These are phyloP conservation scores for Aspergillus sp. DNA, from an alignment of 2,329 filamentous ascomycete species.

Conservation along the genomic window DNA sequence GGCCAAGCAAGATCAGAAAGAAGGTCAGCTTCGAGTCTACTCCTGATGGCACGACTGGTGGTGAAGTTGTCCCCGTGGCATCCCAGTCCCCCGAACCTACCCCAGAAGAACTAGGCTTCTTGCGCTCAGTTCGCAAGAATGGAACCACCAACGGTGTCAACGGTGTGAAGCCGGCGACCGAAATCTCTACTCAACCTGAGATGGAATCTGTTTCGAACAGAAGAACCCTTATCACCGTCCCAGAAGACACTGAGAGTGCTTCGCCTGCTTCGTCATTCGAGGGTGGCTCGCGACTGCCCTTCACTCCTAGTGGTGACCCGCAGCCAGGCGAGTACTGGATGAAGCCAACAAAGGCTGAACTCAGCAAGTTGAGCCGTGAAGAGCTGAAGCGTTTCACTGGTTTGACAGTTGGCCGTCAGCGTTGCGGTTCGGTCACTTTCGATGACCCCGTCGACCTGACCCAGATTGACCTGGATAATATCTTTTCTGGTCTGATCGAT, in stretches of 20 bases:
- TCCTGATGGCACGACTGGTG: slow-evolving; percentile 36
- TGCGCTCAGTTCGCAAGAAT: slow-evolving; percentile 55
- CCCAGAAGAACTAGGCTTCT: slow-evolving; percentile 60
- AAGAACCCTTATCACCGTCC: slow-evolving; percentile 71
- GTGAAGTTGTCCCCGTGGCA: slow-evolving; percentile 56
- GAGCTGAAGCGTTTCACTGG: slow-evolving; percentile 72
- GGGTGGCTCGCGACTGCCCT: slow-evolving; percentile 29
- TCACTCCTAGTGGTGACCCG: slow-evolving; percentile 44
- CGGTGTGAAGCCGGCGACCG: slow-evolving; percentile 34
- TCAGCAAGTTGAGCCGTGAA: slow-evolving; percentile 75
- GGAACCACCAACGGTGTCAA: slow-evolving; percentile 48
- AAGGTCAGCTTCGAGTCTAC: slow-evolving; percentile 84
- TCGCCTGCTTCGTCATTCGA: slow-evolving; percentile 37
- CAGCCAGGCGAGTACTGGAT: slow-evolving; percentile 83
- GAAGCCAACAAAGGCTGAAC: slow-evolving; percentile 70
- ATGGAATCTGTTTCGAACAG: slow-evolving; percentile 72
- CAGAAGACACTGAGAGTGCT: slow-evolving; percentile 54
- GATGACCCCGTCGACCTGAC: slow-evolving; percentile 79
- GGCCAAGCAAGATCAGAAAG: slow-evolving; percentile 58
- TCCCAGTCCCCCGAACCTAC: slow-evolving; percentile 53
- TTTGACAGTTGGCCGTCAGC: slow-evolving; percentile 79
- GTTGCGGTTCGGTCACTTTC: slow-evolving; percentile 80
- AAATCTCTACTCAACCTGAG: slow-evolving; percentile 50
- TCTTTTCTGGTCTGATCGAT: slow-evolving; percentile 73
- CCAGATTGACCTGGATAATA: slow-evolving; percentile 73